A percentile compares a stretch with the other conserved stretches of the same genome.
phyloP scores from a whole-genome alignment of 2,329 filamentous ascomycete genomes.

The Curvularia spicifera region DNA sequence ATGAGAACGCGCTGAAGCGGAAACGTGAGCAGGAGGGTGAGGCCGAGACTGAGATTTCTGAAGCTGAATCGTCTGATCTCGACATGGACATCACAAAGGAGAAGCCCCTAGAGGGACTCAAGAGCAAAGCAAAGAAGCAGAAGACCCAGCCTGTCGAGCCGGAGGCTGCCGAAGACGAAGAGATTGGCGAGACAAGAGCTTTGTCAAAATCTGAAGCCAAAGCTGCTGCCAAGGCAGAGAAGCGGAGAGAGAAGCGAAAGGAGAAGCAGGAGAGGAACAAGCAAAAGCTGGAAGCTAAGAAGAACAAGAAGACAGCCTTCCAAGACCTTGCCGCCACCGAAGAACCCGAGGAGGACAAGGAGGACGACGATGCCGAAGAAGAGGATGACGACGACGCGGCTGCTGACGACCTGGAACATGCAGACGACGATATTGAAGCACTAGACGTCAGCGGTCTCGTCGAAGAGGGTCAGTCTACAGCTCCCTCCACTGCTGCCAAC shows the following conservation, averaged over 20 bases:
- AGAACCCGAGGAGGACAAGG: constrained; percentile 34
- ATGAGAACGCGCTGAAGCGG: constrained; percentile 80
- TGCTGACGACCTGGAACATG: constrained; percentile 33
- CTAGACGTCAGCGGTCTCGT: constrained; percentile 48
- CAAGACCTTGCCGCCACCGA: constrained; percentile 31
- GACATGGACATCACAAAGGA: constrained; percentile 47
- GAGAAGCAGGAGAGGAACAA: constrained; percentile 53
- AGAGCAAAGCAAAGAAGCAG: constrained; percentile 52
- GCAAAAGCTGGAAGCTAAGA: constrained; percentile 44
- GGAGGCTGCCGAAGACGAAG: constrained; percentile 44
- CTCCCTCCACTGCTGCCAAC: constrained; percentile 41
- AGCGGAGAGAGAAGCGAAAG: constrained; percentile 55
- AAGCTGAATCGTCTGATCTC: constrained; percentile 40
- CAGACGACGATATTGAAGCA: constrained; percentile 43
- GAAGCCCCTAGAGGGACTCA: constrained; percentile 49
- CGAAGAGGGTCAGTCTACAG: constrained; percentile 46
- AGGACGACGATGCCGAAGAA: constrained; percentile 29
- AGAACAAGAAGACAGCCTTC: constrained; percentile 40
- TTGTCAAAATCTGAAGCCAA: constrained; percentile 48
- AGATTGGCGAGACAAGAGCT: constrained; percentile 48
- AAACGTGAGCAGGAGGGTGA: constrained; percentile 69
- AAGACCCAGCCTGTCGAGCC: constrained; percentile 44
- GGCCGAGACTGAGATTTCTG: constrained; percentile 51
- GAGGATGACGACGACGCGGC: constrained; percentile 28
- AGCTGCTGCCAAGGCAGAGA: constrained; percentile 53